Percentiles rank a stretch among this genome's conserved stretches.
Evolutionary conservation across 768 basidiomycete genomes (phyloP).

Genomic region (Lactarius akahatsu): DNA sequence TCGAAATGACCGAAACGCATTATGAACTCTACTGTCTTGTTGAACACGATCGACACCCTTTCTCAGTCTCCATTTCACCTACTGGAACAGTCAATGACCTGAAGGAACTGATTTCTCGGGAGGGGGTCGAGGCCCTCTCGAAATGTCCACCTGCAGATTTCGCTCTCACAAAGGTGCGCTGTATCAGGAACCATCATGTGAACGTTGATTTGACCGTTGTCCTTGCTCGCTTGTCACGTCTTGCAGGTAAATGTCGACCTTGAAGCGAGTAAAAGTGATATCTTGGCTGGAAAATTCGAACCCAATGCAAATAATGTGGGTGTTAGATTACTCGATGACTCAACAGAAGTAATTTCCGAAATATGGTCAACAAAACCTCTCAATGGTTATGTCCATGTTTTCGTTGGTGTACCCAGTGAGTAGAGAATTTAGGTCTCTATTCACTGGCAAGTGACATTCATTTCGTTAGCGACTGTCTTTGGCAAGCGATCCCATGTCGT

Average conservation of each 20-base stretch:
- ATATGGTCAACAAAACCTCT: not conserved
- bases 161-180: not conserved
- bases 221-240: no score
- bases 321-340: not conserved
- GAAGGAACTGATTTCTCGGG: not conserved
- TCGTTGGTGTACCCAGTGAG: not conserved
- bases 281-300: no score
- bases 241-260: no score
- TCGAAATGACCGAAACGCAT: not conserved
- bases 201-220: not conserved
- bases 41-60: not conserved
- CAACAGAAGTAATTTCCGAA: not conserved
- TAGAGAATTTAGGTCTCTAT: not conserved
- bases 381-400: not conserved
- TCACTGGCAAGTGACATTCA: not conserved
- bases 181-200: not conserved
- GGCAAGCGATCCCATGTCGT: not conserved
- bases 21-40: not conserved
- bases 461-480: not conserved
- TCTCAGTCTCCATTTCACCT: not conserved
- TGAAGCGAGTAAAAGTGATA: no score
- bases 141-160: not conserved
- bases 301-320: no score
- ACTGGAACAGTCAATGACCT: not conserved
- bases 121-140: not conserved